Base-by-base conservation (phyloP, 1,284 basidiomycete genomes). In the Leccinum huronense region DNA sequence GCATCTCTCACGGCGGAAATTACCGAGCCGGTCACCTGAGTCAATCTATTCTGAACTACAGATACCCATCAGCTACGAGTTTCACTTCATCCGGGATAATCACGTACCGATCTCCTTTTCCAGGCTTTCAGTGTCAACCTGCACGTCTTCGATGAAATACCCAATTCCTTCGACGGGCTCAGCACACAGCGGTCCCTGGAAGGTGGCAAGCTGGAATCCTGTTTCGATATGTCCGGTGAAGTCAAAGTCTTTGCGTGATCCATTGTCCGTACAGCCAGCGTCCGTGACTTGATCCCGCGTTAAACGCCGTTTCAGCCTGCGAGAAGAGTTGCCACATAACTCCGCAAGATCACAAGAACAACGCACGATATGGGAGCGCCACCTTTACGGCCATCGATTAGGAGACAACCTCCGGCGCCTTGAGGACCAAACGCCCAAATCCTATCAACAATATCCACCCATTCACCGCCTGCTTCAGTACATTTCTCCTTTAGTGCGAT, bases 81-180 rank as follows among this genome's bases (percentile, higher is more conserved):
- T 54, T 59, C 58, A 54, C 48, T 5, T 55, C 36, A 58, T 61
- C 66, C 53, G 30, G 57, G n/a, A 38, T 16, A 60, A 62, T 55
- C 54, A 73, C 84, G 51, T 66, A 89, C 89, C 80, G 68, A 86
- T 85, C 72, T 92, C 88, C 67, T 83, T 86, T 67, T 86, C 84
- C 31, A 89, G 76, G 11, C 81, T 83, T 34, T 84, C 83, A 64
- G 78, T 78, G 66, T 93, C 86, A 19, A 96, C 79, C 45, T 85
- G 81, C 10, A 96, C 75, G 19, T 78, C 80, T 75, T 98, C 94
- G 2, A 99, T 84, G 68, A 97, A 92, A 79, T 91, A 99, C 0
- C 90, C 95, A 79, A 99, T 80, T 0, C 97, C 97, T 66, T 97
- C 90, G 16, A 98, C 88, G 1, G 97, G 97, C 75, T 99, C 97